Conservation (phyloP, 2,329 filamentous ascomycete species). For the Beauveria varroae region DNA sequence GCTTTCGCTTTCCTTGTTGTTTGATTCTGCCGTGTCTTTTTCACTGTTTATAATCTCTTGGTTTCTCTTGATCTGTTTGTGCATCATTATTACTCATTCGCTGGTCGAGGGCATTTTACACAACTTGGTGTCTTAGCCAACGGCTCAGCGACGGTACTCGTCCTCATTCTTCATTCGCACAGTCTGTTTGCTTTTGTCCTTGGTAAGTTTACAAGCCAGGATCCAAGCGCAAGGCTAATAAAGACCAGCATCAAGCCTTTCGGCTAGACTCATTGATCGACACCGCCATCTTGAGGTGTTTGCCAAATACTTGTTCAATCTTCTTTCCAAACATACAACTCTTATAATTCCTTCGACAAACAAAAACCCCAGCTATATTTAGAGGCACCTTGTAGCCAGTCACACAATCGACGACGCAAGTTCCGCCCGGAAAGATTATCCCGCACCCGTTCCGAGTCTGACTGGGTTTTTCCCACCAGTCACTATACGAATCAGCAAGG, state of each 20-base stretch:
- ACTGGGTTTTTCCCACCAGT: neutral
- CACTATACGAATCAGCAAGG: neutral
- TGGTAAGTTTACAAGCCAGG: too few relatives aligned
- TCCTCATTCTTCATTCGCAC: neutral
- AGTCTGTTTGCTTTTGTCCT: too few relatives aligned
- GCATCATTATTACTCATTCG: constrained; percentile 13
- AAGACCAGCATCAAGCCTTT: too few relatives aligned
- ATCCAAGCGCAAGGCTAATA: too few relatives aligned
- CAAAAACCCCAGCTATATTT: too few relatives aligned
- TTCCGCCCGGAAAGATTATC: neutral
- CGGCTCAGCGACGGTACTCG: neutral
- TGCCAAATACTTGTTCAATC: too few relatives aligned
- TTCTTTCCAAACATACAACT: too few relatives aligned
- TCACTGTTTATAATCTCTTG: constrained; percentile 9
- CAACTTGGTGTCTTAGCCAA: neutral
- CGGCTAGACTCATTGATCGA: too few relatives aligned
- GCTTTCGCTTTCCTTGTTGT: neutral
- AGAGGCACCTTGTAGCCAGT: too few relatives aligned
- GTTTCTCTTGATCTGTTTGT: constrained; percentile 13
- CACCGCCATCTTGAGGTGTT: too few relatives aligned
- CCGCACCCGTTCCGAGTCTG: neutral
- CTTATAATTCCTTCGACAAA: too few relatives aligned
- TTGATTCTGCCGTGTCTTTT: neutral
- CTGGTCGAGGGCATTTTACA: constrained; percentile 13
- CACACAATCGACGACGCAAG: too few relatives aligned